These are phyloP conservation scores for Chiua virens DNA, from an alignment of 768 basidiomycete species.

Conservation along the genomic window DNA sequence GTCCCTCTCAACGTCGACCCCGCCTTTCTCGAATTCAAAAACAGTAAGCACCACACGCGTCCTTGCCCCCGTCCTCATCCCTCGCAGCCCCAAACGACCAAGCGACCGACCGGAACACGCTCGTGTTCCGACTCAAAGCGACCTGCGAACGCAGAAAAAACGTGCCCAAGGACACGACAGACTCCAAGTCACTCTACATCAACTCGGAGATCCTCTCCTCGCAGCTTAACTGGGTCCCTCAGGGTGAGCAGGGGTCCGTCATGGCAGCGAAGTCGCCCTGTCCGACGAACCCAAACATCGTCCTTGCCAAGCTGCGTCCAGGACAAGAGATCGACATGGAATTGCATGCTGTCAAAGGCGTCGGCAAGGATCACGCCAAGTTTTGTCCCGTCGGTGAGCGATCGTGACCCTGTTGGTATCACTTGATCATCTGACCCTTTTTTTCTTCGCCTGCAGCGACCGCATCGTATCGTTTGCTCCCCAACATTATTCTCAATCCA, in stretches of 20 bases:
- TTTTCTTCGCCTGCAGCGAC: slow-evolving; percentile 56
- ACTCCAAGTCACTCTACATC: slow-evolving; percentile 65
- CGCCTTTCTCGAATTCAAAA: slow-evolving; percentile 57
- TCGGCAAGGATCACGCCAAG: slow-evolving; percentile 95
- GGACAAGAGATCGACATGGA: slow-evolving; percentile 87
- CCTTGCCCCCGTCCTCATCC: neutral
- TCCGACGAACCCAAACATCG: slow-evolving; percentile 78
- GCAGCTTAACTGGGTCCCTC: slow-evolving; percentile 73
- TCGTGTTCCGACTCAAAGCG: slow-evolving; percentile 79
- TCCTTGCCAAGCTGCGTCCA: slow-evolving; percentile 88
- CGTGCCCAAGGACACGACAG: slow-evolving; percentile 49
- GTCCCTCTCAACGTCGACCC: slow-evolving; percentile 90
- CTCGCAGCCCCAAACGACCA: slow-evolving; percentile 45
- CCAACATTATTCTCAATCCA: slow-evolving; percentile 71
- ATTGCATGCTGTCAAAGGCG: slow-evolving; percentile 88
- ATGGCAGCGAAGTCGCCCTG: slow-evolving; percentile 55
- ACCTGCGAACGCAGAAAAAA: slow-evolving; percentile 62
- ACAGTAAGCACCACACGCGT: slow-evolving; percentile 28
- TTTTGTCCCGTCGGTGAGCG: slow-evolving; percentile 88
- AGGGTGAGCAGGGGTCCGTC: slow-evolving; percentile 73
- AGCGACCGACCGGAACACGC: slow-evolving; percentile 86
- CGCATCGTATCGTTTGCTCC: slow-evolving; percentile 91
- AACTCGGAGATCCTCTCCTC: slow-evolving; percentile 69
- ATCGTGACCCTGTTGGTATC: neutral
- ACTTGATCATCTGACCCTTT: neutral